Base-by-base conservation (phyloP, 2,329 filamentous ascomycete genomes). In the Fusarium neocosmosporiellum region DNA sequence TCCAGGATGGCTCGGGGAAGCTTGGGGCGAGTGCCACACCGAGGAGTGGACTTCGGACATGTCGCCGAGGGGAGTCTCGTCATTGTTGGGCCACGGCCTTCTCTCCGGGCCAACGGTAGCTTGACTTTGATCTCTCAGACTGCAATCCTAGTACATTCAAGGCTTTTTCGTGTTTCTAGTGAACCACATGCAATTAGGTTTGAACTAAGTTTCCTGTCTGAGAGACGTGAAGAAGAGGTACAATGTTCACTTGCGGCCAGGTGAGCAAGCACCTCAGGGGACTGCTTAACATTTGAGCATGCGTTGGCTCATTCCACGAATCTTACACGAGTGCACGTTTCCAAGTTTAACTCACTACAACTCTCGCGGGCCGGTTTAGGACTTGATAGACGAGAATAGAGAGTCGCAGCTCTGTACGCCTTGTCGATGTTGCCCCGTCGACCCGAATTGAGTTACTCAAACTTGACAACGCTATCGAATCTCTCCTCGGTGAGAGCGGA, bases 1-100 rank as follows among this genome's bases (percentile, higher is more conserved):
- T 58, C 37, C 13, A 67, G 46, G 46, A 31, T 53, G 55, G 8
- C 31, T 71, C 59, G 70, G 70, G 59, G 34, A 46, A 73, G 55
- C 54, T 65, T 68, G 67, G 55, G 33, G 55, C 70, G 70, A 72
- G 62, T 16, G 7, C 24, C 7, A 34, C 14, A 48, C 36, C 34
- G 43, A 53, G 24, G n/a, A 16, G 27, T 24, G 18, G 11, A 16
- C 4, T 3, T 39, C 59, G 59, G 59, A 29, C 33, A 39, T 37
- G 22, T 62, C 6, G 36, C 59, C 59, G 59, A 60, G 2, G 39
- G 4, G 8, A 34, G 13, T 6, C 11, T 27, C 10, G 37, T 31
- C 29, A 43, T 5, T 9, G n/a, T 20, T 22, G 11, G 7, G 58
- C 1, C 1, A 2, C 58, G 58, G 58, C 24, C 11, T 48, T 60